Percentiles rank a stretch among this genome's conserved stretches.
These are phyloP conservation scores for Malus hybrid DNA, from an alignment of 331 rosid species.

Conservation along the genomic window DNA sequence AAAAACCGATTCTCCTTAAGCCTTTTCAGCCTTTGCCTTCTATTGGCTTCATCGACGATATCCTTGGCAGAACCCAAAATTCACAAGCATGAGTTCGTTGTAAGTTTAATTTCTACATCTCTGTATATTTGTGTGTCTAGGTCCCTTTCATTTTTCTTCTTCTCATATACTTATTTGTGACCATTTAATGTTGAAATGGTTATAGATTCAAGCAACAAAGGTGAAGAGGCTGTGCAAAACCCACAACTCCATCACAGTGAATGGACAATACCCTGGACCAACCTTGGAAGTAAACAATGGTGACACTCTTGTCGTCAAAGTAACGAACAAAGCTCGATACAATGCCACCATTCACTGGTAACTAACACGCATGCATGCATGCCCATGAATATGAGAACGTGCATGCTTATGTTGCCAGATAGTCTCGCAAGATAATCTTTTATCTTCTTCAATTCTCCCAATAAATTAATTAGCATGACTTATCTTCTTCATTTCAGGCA, in stretches of 20 bases:
- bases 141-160: neutral
- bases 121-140: neutral
- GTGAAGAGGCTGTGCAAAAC: slow-evolving; percentile 98
- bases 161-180: neutral
- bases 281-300: slow-evolving; percentile 76
- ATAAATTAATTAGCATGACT: neutral
- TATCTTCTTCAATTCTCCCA: neutral
- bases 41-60: slow-evolving; percentile 34
- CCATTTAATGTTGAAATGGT: neutral
- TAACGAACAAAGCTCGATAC: slow-evolving; percentile 68
- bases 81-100: slow-evolving; percentile 64
- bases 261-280: slow-evolving; percentile 80
- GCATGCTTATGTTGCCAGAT: neutral
- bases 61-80: slow-evolving; percentile 38
- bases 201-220: slow-evolving; percentile 68
- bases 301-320: slow-evolving; percentile 64
- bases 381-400: neutral
- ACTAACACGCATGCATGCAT: neutral
- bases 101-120: slow-evolving; percentile 15
- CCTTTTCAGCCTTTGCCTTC: slow-evolving; percentile 35
- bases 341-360: slow-evolving; percentile 81
- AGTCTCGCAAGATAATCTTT: neutral
- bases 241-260: slow-evolving; percentile 55
- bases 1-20: slow-evolving; percentile 9
- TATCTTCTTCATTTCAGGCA: slow-evolving; percentile 39